These are phyloP conservation scores for Bolboschoenus planiculmis DNA, from an alignment of 176 grass and related monocot genomes.

Conservation along the genomic window DNA sequence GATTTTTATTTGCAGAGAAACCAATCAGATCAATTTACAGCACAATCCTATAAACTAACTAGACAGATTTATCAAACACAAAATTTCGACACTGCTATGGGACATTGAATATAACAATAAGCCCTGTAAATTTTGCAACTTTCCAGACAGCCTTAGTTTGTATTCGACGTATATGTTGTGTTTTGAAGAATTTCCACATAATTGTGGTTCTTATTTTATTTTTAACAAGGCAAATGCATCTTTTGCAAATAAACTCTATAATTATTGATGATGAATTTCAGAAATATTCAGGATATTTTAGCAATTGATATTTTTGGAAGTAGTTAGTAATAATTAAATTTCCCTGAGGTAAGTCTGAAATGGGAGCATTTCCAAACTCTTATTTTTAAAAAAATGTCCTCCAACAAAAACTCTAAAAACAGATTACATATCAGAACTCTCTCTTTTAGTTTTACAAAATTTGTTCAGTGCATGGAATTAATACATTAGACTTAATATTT, in stretches of 20 bases:
- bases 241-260: background rate
- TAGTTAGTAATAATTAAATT: background rate
- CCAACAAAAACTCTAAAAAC: background rate
- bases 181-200: background rate
- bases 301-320: background rate
- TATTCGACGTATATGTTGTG: background rate
- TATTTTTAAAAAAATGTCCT: background rate
- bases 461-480: background rate
- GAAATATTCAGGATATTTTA: background rate
- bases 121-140: background rate
- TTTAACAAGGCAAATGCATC: background rate
- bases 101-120: background rate
- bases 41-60: background rate
- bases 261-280: background rate
- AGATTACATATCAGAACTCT: background rate
- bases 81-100: background rate
- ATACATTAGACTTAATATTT: background rate
- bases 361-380: background rate
- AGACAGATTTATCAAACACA: background rate
- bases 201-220: background rate
- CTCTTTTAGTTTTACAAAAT: background rate
- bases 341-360: background rate
- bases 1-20: background rate
- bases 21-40: background rate
- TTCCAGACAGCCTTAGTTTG: background rate